Percentiles rank a stretch among this genome's conserved stretches.
These are phyloP conservation scores for Ormosia semicastrata DNA, from an alignment of 306 rosid genomes.

Conservation along the genomic window DNA sequence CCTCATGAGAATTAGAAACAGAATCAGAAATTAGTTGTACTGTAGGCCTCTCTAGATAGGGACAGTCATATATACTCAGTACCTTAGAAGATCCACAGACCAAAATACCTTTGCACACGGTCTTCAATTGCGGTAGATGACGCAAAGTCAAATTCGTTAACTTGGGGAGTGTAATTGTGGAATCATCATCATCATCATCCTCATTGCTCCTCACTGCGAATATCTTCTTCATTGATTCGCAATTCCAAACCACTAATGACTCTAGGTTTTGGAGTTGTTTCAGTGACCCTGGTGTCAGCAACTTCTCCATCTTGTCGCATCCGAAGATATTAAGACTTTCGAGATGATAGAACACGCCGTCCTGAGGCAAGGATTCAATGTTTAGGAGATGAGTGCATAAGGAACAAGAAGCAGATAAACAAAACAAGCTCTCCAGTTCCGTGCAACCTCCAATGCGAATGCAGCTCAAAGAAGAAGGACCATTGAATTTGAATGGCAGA, in stretches of 20 bases:
- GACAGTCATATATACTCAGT: neutral
- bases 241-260: fast-evolving
- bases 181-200: neutral
- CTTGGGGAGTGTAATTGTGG: neutral
- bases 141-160: fast-evolving
- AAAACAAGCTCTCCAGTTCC: neutral
- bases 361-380: neutral
- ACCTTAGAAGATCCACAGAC: neutral
- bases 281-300: neutral
- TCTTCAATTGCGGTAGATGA: neutral
- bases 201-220: neutral
- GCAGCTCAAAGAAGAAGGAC: too few relatives aligned
- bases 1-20: too few relatives aligned
- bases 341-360: slow-evolving; percentile 9
- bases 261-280: neutral
- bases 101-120: neutral
- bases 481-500: too few relatives aligned
- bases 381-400: neutral
- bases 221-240: slow-evolving; percentile 6
- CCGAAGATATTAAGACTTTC: neutral
- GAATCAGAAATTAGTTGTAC: too few relatives aligned
- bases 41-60: neutral
- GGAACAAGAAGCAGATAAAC: slow-evolving; percentile 10
- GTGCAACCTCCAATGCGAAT: fast-evolving
- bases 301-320: slow-evolving; percentile 1